Conservation (phyloP, 352 stramenopile genomes). For the Phytophthora pistaciae region DNA sequence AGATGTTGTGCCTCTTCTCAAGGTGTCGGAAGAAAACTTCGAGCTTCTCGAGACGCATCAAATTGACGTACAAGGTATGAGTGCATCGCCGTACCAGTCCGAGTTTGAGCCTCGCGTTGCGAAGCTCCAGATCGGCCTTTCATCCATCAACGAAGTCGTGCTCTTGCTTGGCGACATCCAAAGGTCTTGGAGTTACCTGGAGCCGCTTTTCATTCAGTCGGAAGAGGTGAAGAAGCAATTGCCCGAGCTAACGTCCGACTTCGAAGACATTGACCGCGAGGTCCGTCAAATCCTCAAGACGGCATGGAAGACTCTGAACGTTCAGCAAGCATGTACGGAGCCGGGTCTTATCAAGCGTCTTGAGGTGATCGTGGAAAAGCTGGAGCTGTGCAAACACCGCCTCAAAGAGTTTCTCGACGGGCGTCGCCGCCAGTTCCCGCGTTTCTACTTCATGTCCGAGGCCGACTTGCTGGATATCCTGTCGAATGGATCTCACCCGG, state of each 20-base stretch:
- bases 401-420: conserved; percentile 96
- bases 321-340: conserved; percentile 92
- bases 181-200: conserved; percentile 96
- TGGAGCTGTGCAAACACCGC: conserved; percentile 95
- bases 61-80: conserved; percentile 97
- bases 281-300: conserved; percentile 89
- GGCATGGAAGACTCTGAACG: conserved; percentile 91
- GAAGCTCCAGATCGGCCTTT: conserved; percentile 88
- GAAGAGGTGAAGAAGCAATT: conserved; percentile 97
- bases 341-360: conserved; percentile 89
- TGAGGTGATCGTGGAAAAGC: conserved; percentile 93
- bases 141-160: conserved; percentile 94
- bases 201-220: conserved; percentile 96
- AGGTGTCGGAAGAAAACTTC: conserved; percentile 97
- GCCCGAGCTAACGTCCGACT: conserved; percentile 93
- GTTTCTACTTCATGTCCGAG: conserved; percentile 94
- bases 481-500: conserved; percentile 94
- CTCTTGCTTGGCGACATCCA: conserved; percentile 96
- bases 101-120: conserved; percentile 95
- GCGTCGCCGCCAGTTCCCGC: conserved; percentile 94
- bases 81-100: conserved; percentile 94
- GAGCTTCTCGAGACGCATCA: conserved; percentile 97
- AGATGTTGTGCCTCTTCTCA: conserved; percentile 90
- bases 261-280: conserved; percentile 95
- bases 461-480: conserved; percentile 96